Conservation (phyloP, 1,284 basidiomycete species). For the Pascua guehoae region DNA sequence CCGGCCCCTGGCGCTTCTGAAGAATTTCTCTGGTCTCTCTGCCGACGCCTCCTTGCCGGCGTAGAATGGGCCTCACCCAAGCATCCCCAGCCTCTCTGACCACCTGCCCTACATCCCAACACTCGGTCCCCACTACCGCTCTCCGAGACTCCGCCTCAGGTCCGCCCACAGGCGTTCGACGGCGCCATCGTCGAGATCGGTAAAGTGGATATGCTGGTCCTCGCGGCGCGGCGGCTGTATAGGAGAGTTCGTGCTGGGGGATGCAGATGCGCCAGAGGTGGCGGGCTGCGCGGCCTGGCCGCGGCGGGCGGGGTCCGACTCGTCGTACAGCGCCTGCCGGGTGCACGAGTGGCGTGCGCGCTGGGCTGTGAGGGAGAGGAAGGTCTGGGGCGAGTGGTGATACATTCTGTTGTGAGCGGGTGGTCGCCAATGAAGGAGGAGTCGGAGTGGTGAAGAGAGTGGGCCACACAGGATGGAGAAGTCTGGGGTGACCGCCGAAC, state of each 20-base stretch:
- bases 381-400: constrained; percentile 41
- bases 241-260: not conserved
- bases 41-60: too few species aligned
- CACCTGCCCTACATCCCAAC: too few species aligned
- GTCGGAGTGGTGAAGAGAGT: not conserved
- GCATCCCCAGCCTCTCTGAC: too few species aligned
- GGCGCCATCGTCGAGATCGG: constrained; percentile 15
- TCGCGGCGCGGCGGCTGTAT: not conserved
- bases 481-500: too few species aligned
- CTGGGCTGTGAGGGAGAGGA: constrained; percentile 42
- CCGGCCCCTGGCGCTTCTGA: too few species aligned
- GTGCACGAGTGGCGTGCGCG: constrained; percentile 32
- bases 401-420: constrained; percentile 29
- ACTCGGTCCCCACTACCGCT: constrained; percentile 1
- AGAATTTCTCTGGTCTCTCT: too few species aligned
- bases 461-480: too few species aligned
- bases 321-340: constrained; percentile 21
- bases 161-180: constrained; percentile 17
- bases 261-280: not conserved
- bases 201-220: constrained; percentile 16
- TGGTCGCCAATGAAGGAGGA: not conserved
- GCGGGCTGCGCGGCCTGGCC: not conserved
- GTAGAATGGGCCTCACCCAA: too few species aligned
- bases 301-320: constrained; percentile 4
- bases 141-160: constrained; percentile 16